Base-by-base conservation (phyloP, 768 basidiomycete genomes). In the Suillus spraguei region DNA sequence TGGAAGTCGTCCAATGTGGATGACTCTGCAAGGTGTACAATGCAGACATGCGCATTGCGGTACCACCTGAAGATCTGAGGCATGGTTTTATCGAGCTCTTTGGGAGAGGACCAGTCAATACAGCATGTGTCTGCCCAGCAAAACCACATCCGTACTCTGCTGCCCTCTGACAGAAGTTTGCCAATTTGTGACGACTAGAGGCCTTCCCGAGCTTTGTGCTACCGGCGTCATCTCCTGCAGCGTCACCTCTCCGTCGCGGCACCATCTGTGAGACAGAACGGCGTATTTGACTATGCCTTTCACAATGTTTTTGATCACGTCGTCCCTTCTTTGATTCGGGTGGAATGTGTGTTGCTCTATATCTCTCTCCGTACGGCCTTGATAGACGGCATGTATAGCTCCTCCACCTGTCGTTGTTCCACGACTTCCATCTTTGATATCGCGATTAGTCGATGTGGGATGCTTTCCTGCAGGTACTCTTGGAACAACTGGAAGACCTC, bases 241-340 rank as follows among this genome's bases (percentile, higher is more conserved):
- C 17, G 10, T 17, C 28, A 65, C 61, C 22, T 44, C 67, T 16
- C 46, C 67, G 5, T 53, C 52, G 5, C n/a, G 28, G 16, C 39
- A 52, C 62, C 63, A 63, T 4, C 54, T 61, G 24, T 70, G 70
- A 1, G 70, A 65, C 32, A 70, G 61, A 41, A 67, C 42, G 28
- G 70, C 70, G 1, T 70, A 70, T 60, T 71, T 70, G 20, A 71
- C 56, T 61, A 67, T 58, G 11, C 68, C 60, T 14, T 63, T 71
- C 11, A 71, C 70, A 1, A 71, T 72, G 24, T 44, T 59, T 36
- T 59, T 53, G 33, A 72, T 68, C 16, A 72, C 70, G 5, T 70
- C 68, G 44, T 67, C 66, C 41, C 68, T 62, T 49, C 70, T 64
- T 32, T 71, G 70, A 36, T 72, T 69, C 16, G 66, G 65, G n/a